phyloP scores from a whole-genome alignment of 2,329 filamentous ascomycete species.

The Microdochium bolleyi region DNA sequence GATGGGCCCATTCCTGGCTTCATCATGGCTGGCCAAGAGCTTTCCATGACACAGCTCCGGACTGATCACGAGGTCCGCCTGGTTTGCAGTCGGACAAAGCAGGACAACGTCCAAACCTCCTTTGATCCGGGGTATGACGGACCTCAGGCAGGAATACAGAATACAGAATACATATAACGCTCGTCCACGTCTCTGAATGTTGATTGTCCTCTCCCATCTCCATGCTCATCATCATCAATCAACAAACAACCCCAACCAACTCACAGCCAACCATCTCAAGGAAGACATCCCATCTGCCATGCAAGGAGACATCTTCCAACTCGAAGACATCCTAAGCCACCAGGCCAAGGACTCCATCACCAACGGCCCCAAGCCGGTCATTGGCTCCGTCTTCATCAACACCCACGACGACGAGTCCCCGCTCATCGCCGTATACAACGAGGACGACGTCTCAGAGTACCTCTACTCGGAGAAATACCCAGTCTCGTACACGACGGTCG shows the following conservation, averaged over 20 bases:
- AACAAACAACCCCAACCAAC: slow-evolving; percentile 1
- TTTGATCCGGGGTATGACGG: too few relatives aligned
- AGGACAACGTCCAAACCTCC: too few relatives aligned
- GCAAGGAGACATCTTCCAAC: slow-evolving; percentile 20
- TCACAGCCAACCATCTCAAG: slow-evolving; percentile 3
- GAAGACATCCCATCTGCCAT: slow-evolving; percentile 9
- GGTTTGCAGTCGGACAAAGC: too few relatives aligned
- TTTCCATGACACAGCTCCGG: too few relatives aligned
- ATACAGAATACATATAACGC: too few relatives aligned
- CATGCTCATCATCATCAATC: slow-evolving; percentile 1
- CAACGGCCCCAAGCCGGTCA: slow-evolving; percentile 1
- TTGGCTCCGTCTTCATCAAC: neutral
- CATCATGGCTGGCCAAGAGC: too few relatives aligned
- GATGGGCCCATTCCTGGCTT: too few relatives aligned
- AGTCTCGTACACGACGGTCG: neutral
- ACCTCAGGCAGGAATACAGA: too few relatives aligned
- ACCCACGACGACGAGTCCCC: slow-evolving; percentile 1
- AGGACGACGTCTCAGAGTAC: slow-evolving; percentile 17
- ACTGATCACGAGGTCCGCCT: too few relatives aligned
- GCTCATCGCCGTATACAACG: slow-evolving; percentile 19
- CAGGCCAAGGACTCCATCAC: slow-evolving; percentile 6
- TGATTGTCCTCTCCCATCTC: too few relatives aligned
- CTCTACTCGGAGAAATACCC: neutral
- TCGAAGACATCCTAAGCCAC: slow-evolving; percentile 10
- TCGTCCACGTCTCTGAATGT: too few relatives aligned